A percentile compares a stretch with the other conserved stretches of the same genome.
phyloP scores from a whole-genome alignment of 208 protist species.

The Lotmaria passim region DNA sequence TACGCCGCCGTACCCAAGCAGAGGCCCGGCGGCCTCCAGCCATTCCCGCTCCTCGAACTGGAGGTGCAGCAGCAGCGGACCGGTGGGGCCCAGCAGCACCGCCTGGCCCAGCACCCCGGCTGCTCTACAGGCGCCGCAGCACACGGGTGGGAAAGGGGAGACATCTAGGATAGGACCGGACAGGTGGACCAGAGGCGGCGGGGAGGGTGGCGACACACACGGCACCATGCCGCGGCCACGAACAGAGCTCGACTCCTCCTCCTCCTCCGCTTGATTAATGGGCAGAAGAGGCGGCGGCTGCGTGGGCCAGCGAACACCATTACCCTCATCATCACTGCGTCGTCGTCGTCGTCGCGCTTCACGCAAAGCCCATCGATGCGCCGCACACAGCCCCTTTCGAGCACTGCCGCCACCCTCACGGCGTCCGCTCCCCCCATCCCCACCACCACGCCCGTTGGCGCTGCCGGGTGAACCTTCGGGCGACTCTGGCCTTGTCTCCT shows the following conservation, averaged over 20 bases:
- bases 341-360: neutral
- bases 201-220: conserved; percentile 1
- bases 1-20: neutral
- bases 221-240: conserved; percentile 1
- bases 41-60: conserved; percentile 52
- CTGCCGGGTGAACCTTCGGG: neutral
- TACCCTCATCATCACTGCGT: no score
- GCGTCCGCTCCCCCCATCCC: no score
- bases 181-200: neutral
- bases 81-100: conserved; percentile 59
- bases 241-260: neutral
- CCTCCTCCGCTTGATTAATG: conserved; percentile 3
- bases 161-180: neutral
- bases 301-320: neutral
- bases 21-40: conserved; percentile 8
- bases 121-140: conserved; percentile 49
- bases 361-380: conserved; percentile 1
- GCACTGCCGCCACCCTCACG: neutral
- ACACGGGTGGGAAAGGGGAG: conserved; percentile 32
- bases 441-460: neutral
- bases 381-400: conserved; percentile 3
- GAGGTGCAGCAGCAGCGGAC: conserved; percentile 65
- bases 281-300: neutral
- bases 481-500: neutral
- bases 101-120: conserved; percentile 54